Evolutionary conservation across 371 early-diverging fungal species (phyloP).

Genomic region (Ordospora colligata): DNA sequence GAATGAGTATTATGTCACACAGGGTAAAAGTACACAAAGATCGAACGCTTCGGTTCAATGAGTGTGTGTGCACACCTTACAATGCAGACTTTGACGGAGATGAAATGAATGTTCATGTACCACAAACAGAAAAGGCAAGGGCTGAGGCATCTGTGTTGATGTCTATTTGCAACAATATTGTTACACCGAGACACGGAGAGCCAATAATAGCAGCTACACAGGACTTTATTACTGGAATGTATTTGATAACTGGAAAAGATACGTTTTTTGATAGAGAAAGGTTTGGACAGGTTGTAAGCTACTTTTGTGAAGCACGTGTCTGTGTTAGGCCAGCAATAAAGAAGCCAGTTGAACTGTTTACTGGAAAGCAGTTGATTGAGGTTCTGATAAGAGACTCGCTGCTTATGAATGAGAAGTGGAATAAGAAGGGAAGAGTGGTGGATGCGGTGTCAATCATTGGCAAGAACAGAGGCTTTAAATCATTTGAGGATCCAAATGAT

Average conservation of each 20-base stretch:
- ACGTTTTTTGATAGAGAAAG: conserved; percentile 80
- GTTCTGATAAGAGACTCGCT: conserved; percentile 66
- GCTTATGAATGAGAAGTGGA: neutral
- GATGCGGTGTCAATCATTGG: neutral
- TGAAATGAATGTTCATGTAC: conserved; percentile 99
- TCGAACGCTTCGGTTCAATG: conserved; percentile 95
- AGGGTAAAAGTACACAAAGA: conserved; percentile 78
- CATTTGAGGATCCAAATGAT: conserved; percentile 68
- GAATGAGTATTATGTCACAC: conserved; percentile 94
- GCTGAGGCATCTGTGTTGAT: conserved; percentile 89
- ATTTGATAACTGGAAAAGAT: conserved; percentile 76
- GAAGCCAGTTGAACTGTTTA: conserved; percentile 67
- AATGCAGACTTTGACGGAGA: conserved; percentile 99
- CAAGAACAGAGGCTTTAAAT: conserved; percentile 21
- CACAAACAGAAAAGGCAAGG: conserved; percentile 93
- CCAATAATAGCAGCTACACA: conserved; percentile 95
- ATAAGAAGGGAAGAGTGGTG: neutral
- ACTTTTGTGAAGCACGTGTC: conserved; percentile 71
- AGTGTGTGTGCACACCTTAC: conserved; percentile 95
- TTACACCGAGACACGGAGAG: conserved; percentile 91
- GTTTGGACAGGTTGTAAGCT: conserved; percentile 72
- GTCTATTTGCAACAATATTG: conserved; percentile 87
- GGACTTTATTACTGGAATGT: conserved; percentile 94
- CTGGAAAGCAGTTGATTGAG: conserved; percentile 69
- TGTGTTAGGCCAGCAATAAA: conserved; percentile 77